Base-by-base conservation (phyloP, 129 eudicot species). In the Kitagawia praeruptora region DNA sequence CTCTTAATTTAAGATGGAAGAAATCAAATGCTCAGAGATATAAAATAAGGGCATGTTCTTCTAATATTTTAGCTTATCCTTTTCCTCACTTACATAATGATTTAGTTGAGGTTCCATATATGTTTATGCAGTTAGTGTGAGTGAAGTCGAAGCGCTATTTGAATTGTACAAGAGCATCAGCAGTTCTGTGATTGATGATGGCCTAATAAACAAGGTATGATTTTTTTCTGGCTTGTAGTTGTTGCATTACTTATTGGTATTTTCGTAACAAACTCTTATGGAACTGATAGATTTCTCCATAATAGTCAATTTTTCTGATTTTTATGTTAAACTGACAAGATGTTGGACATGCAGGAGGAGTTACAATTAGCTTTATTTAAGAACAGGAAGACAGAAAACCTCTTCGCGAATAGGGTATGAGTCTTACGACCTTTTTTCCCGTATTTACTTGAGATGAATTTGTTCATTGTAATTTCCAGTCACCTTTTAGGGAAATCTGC, bases 121-220 rank as follows among this genome's bases (percentile, higher is more conserved):
- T 82, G 80, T 79, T 80, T 82, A 77, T 81, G 69, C 91, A 93
- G 98, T 93, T 74, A 91, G 97, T 77, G 98, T 95, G 39, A 95
- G 98, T 83, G 98, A 95, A 86, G 98, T 95, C 83, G 98, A 95
- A 89, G 98, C 98, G 79, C 81, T 95, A 21, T 95, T 90, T 85
- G 98, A 95, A 91, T 89, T 95, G 44, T 95, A 83, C 85, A 95
- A 95, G 91, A 92, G 93, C 90, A 95, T 95, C 46, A 95, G 98
- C 84, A 87, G 98, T 86, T 95, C 98, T 58, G 91, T 95, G 70
- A 87, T 92, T 58, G 98, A 92, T 77, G 98, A 95, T 86, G 98
- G 98, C 74, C 86, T 95, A 69, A 95, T 95, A 77, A 95, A 84
- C 88, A 95, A 95, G 97, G 98, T 95, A 90, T 18, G 21, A 27